These are phyloP conservation scores for Leccinum arenicola DNA, from an alignment of 768 basidiomycete genomes.

Conservation along the genomic window DNA sequence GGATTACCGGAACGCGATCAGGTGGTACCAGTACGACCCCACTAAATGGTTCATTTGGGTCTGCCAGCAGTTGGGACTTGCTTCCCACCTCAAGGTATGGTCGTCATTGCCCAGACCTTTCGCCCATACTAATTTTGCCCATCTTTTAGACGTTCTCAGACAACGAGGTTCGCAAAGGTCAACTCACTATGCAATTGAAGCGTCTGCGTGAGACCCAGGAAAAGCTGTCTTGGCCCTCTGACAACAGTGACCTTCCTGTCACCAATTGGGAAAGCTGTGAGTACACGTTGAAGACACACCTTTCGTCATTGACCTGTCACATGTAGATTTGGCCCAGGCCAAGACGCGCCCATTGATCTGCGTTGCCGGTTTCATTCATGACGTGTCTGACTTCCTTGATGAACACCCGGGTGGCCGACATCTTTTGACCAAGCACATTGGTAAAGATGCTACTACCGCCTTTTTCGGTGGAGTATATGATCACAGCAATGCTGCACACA, in stretches of 20 bases:
- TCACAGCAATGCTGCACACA: slow-evolving; percentile 86
- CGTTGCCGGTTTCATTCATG: slow-evolving; percentile 92
- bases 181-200: slow-evolving; percentile 93
- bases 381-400: slow-evolving; percentile 78
- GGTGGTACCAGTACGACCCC: slow-evolving; percentile 86
- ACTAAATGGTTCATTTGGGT: slow-evolving; percentile 85
- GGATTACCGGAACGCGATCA: slow-evolving; percentile 97
- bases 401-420: slow-evolving; percentile 93
- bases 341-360: slow-evolving; percentile 79
- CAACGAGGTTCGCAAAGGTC: slow-evolving; percentile 79
- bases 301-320: neutral
- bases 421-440: slow-evolving; percentile 78
- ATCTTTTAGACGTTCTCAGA: slow-evolving; percentile 50
- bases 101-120: neutral
- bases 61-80: slow-evolving; percentile 47
- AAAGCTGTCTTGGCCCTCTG: slow-evolving; percentile 73
- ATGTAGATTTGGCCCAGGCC: slow-evolving; percentile 73
- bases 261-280: slow-evolving; percentile 85
- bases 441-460: slow-evolving; percentile 88
- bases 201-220: slow-evolving; percentile 79
- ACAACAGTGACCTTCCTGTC: slow-evolving; percentile 72
- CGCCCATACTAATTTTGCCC: neutral
- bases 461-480: slow-evolving; percentile 94
- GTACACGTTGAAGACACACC: slow-evolving; percentile 20
- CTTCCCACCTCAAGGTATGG: slow-evolving; percentile 52